A percentile compares a stretch with the other conserved stretches of the same genome.
phyloP scores from a whole-genome alignment of 163 green algal species.

The Chlorella variabilis region DNA sequence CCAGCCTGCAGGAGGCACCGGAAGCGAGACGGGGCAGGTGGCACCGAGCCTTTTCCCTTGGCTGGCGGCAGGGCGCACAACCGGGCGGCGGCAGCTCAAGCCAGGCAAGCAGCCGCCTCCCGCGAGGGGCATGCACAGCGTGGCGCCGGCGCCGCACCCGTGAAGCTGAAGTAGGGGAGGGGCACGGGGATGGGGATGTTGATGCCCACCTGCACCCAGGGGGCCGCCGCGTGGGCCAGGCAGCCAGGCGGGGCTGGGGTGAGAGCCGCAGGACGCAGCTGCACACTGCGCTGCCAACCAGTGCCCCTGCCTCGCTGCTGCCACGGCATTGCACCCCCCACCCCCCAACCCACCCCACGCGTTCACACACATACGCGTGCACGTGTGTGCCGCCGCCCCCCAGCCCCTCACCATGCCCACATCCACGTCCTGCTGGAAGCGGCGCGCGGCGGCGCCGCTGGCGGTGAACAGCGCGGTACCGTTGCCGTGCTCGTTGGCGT shows the following conservation, averaged over 20 bases:
- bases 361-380: no score
- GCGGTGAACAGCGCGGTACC: constrained; percentile 95
- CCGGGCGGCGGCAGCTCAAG: no score
- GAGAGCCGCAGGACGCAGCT: background rate
- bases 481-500: constrained; percentile 93
- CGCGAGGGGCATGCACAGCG: no score
- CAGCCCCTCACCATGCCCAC: constrained; percentile 77
- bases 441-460: constrained; percentile 77
- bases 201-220: constrained; percentile 88
- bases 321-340: no score
- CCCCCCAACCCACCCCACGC: background rate
- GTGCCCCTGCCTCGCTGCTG: no score
- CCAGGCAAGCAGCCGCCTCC: no score
- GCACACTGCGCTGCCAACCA: no score
- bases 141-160: constrained; percentile 54
- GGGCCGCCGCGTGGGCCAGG: background rate
- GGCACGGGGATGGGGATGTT: constrained; percentile 98
- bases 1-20: constrained; percentile 67
- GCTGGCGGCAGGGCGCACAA: no score
- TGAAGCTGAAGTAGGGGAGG: constrained; percentile 97
- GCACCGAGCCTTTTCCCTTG: no score
- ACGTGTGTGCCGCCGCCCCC: background rate
- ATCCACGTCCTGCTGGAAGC: constrained; percentile 67
- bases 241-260: background rate
- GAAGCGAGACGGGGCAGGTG: background rate